These are phyloP conservation scores for Saccharomycopsis fermentans DNA, from an alignment of 805 yeast genomes.

Conservation along the genomic window DNA sequence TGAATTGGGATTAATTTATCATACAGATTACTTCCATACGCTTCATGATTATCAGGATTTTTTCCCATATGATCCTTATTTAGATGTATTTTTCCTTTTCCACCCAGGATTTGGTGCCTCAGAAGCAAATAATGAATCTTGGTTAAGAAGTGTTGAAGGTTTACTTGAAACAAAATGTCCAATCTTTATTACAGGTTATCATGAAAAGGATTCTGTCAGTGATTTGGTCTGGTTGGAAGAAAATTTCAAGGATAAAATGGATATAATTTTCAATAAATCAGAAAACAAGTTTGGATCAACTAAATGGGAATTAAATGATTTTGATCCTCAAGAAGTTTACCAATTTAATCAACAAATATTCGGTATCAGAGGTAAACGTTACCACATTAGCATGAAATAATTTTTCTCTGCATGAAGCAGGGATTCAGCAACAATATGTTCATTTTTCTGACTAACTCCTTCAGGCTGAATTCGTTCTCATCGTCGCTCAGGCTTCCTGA, in stretches of 20 bases:
- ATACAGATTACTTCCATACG: slow-evolving; percentile 86
- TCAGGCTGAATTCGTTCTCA: too few relatives aligned
- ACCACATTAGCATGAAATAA: slow-evolving; percentile 48
- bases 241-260: slow-evolving; percentile 66
- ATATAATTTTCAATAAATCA: slow-evolving; percentile 64
- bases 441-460: too few relatives aligned
- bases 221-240: slow-evolving; percentile 65
- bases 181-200: slow-evolving; percentile 82
- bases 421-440: too few relatives aligned
- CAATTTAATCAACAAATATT: slow-evolving; percentile 84
- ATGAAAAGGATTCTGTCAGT: slow-evolving; percentile 55
- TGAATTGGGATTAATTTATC: slow-evolving; percentile 63
- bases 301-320: slow-evolving; percentile 89
- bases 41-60: slow-evolving; percentile 87
- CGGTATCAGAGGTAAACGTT: slow-evolving; percentile 93
- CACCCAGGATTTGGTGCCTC: slow-evolving; percentile 91
- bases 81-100: slow-evolving; percentile 86
- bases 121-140: slow-evolving; percentile 75
- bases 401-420: too few relatives aligned
- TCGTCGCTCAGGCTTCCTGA: too few relatives aligned
- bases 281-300: slow-evolving; percentile 74
- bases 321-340: slow-evolving; percentile 86
- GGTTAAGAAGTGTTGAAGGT: slow-evolving; percentile 80
- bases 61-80: slow-evolving; percentile 95
- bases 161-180: slow-evolving; percentile 90